phyloP scores from a whole-genome alignment of 768 basidiomycete genomes.

The Lactifluus hygrophoroides region DNA sequence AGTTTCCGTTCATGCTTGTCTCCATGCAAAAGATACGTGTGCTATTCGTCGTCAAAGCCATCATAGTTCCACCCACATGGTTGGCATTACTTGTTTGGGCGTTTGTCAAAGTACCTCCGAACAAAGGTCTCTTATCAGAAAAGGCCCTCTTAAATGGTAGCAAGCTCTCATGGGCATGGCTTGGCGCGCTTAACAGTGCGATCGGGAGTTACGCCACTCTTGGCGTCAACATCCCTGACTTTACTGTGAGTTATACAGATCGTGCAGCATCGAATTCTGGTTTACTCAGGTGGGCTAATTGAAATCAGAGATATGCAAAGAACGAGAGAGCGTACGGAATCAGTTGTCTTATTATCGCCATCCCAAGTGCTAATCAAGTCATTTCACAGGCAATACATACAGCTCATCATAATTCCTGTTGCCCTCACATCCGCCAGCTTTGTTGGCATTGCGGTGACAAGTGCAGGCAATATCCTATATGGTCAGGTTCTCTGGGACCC shows the following conservation, averaged over 20 bases:
- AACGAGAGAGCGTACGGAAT: slow-evolving; percentile 48
- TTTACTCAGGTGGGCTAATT: not conserved
- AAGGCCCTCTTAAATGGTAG: slow-evolving; percentile 45
- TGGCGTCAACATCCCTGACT: slow-evolving; percentile 79
- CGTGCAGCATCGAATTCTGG: not conserved
- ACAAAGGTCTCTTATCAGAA: slow-evolving; percentile 48
- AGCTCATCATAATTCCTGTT: slow-evolving; percentile 65
- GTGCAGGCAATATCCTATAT: slow-evolving; percentile 64
- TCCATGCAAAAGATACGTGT: slow-evolving; percentile 71
- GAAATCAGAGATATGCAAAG: slow-evolving; percentile 69
- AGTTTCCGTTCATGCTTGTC: slow-evolving; percentile 66
- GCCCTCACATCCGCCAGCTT: slow-evolving; percentile 73
- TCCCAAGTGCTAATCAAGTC: not conserved
- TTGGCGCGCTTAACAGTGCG: slow-evolving; percentile 67
- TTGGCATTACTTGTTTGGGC: slow-evolving; percentile 29
- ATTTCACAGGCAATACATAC: slow-evolving; percentile 54
- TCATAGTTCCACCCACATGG: slow-evolving; percentile 37
- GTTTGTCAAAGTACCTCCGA: slow-evolving; percentile 54
- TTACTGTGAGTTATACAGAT: slow-evolving; percentile 39
- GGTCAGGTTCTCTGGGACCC: slow-evolving; percentile 68
- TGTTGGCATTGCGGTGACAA: slow-evolving; percentile 73
- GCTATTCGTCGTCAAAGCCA: slow-evolving; percentile 60
- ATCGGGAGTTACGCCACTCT: slow-evolving; percentile 67
- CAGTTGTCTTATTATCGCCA: not conserved
- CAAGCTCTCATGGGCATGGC: slow-evolving; percentile 67